Evolutionary conservation across 768 basidiomycete species (phyloP), one percentile per base, ranked within the genome.

Genomic region (Punctularia strigosozonata): DNA sequence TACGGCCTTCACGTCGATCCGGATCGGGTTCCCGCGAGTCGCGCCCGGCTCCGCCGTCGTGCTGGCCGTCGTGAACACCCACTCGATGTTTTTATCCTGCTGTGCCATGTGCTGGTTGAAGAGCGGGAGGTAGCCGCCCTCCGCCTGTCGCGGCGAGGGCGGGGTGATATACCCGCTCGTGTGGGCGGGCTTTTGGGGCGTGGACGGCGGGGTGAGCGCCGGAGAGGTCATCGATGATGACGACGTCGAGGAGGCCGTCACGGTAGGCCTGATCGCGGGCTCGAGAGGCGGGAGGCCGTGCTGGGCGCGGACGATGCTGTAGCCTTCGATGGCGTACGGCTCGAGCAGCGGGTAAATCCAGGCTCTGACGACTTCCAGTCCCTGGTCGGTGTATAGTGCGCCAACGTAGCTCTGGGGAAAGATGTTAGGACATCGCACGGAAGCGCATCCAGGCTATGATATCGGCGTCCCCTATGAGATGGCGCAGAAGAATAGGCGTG

Each of bases 81-180:
- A 88, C 57, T 88, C 82, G 43, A 87, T 68, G 37, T 56, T 50
- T 38, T 63, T 65, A 50, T 63, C 65, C 20, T 52, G 47, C 57
- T 73, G 80, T 57, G 81, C 77, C 39, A 87, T 54, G 41, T 71
- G 63, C 59, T 87, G 84, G 52, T 88, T 88, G 66, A 88, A 86
- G 38, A 88, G 58, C 25, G 80, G 78, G 8, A 88, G 71, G 51
- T 87, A 79, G 4, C 85, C 85, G 23, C 59, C 57, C 35, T 54
- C 61, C 10, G 59, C 50, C 21, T 56, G 41, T 28, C 52, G 52
- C 20, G 51, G 48, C 13, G 48, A 52, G 39, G 30, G 53, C 43
- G n/a, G 51, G 19, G 43, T 46, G 46, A 34, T 42, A 32, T 22
- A 38, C 12, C 31, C 22, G 26, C 56, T 52, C 24, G 63, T 63